Percentiles rank a stretch among this genome's conserved stretches.
Evolutionary conservation across 306 rosid species (phyloP).

Genomic region (Hippophae tibetana): DNA sequence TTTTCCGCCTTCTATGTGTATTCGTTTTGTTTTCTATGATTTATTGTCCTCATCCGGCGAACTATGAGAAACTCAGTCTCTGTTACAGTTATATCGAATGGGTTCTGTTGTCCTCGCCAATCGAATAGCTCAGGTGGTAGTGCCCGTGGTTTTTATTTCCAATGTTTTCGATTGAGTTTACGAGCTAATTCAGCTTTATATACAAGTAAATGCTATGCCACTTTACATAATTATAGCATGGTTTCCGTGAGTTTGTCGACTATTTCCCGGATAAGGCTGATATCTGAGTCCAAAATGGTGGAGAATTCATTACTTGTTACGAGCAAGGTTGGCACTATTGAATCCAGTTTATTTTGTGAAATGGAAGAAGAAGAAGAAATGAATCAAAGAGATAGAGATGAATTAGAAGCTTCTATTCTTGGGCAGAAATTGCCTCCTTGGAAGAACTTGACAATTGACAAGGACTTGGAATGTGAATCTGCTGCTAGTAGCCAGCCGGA

Average conservation of each 20-base stretch:
- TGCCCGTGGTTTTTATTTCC: conserved; percentile 10
- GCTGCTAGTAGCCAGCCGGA: conserved; percentile 9
- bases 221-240: conserved; percentile 5
- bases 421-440: conserved; percentile 36
- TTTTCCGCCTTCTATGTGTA: too few species aligned
- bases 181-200: conserved; percentile 10
- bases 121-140: conserved; percentile 19
- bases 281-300: conserved; percentile 25
- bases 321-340: conserved; percentile 22
- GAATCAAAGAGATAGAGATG: conserved; percentile 17
- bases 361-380: conserved; percentile 16
- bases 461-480: conserved; percentile 19
- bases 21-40: too few species aligned
- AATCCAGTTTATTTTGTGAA: conserved; percentile 24
- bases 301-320: conserved; percentile 15
- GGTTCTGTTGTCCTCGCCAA: conserved; percentile 29
- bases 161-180: conserved; percentile 9
- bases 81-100: conserved; percentile 17
- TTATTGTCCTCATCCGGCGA: not conserved
- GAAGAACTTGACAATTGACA: conserved; percentile 29
- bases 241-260: conserved; percentile 30
- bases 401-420: conserved; percentile 18
- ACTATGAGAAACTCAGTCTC: conserved; percentile 12
- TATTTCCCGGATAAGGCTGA: conserved; percentile 11
- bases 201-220: conserved; percentile 8